Evolutionary conservation across 2,329 filamentous ascomycete species (phyloP), one percentile per base, ranked within the genome.

Genomic region (Sodiomyces alkalinus): DNA sequence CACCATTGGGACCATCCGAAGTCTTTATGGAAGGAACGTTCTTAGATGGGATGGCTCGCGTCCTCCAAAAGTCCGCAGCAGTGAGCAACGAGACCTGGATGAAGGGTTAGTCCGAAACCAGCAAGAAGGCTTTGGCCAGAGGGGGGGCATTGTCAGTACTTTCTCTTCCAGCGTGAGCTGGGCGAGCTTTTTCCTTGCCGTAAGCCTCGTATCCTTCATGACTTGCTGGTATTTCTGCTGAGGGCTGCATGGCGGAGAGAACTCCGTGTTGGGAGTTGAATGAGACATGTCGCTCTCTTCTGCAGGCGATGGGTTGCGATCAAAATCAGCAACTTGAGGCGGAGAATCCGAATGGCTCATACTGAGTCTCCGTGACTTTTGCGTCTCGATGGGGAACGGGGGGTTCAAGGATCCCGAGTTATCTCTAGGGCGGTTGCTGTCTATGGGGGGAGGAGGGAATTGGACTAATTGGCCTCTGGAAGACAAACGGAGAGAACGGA

Each of bases 51-150:
- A 81, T 66, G 1, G 71, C 50, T 33, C 65, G 69, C 3, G 74
- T 80, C 37, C 75, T 69, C 76, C 75, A 80, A 43, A 79, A 78
- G 44, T 80, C 74, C 14, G 65, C 66, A 8, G 68, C 71, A 12
- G 68, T 66, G 14, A 74, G 55, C 2, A 74, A 51, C 3, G 68
- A 71, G 22, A 74, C 56, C 64, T 74, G 35, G 29, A 7, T 11
- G 14, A 25, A 6, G 9, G 6, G 11, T 26, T 13, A 20, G 21
- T 8, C 18, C 14, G n/a, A n/a, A n/a, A n/a, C n/a, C n/a, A n/a
- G n/a, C n/a, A n/a, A n/a, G n/a, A n/a, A n/a, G n/a, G n/a, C n/a
- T n/a, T n/a, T n/a, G n/a, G n/a, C n/a, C n/a, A n/a, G n/a, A n/a
- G n/a, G n/a, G n/a, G n/a, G n/a, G n/a, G n/a, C n/a, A n/a, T n/a